Evolutionary conservation across 2,329 filamentous ascomycete species (phyloP).

Genomic region (Alternaria postmessia): DNA sequence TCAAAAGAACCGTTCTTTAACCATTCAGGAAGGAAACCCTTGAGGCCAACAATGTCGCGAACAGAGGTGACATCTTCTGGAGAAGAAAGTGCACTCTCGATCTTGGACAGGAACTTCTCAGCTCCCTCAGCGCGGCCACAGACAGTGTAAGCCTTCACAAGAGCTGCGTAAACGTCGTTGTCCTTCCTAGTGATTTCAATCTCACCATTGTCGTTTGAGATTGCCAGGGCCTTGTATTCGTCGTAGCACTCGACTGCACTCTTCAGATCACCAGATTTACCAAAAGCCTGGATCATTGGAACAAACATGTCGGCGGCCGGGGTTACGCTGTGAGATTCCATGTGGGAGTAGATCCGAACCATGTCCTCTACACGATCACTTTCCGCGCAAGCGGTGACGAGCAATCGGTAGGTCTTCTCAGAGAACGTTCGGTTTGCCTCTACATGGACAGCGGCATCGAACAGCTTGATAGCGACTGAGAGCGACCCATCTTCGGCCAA

Average conservation of each 20-base stretch:
- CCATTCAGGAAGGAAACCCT: constrained; percentile 81
- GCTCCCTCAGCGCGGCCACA: constrained; percentile 83
- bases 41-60: constrained; percentile 73
- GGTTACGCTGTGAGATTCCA: constrained; percentile 78
- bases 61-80: constrained; percentile 66
- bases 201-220: constrained; percentile 80
- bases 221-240: constrained; percentile 88
- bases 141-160: constrained; percentile 87
- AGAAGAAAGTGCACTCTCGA: constrained; percentile 66
- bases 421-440: constrained; percentile 72
- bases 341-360: constrained; percentile 88
- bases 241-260: constrained; percentile 96
- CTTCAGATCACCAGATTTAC: constrained; percentile 77
- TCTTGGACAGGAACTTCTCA: constrained; percentile 83
- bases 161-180: constrained; percentile 84
- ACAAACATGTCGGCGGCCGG: constrained; percentile 86
- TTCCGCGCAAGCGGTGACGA: constrained; percentile 87
- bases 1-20: constrained; percentile 73
- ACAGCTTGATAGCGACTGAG: constrained; percentile 83
- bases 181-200: constrained; percentile 76
- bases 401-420: constrained; percentile 80
- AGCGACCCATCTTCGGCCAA: constrained; percentile 87
- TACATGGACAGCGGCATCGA: constrained; percentile 75
- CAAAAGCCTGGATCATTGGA: constrained; percentile 94
- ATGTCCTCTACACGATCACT: constrained; percentile 85